Evolutionary conservation across 2,329 filamentous ascomycete species (phyloP).

Genomic region (Colletotrichum brevisporum): DNA sequence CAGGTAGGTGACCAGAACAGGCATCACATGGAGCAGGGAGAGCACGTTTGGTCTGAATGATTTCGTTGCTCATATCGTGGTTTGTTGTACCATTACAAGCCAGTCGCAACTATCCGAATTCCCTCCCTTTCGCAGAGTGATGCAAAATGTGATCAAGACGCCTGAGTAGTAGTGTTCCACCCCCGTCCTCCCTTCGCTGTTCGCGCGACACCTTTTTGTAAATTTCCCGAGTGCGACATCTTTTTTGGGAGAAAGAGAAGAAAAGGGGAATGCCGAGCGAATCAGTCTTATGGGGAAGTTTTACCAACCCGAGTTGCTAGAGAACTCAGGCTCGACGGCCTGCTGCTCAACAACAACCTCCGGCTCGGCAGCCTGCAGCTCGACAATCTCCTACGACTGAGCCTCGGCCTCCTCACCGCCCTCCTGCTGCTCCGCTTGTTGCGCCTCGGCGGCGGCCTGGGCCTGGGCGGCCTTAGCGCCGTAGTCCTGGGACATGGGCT

Average conservation of each 20-base stretch:
- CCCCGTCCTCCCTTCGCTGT: conserved; percentile 40
- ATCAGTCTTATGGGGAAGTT: neutral
- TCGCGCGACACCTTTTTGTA: conserved; percentile 27
- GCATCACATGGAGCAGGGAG: neutral
- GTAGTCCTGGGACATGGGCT: conserved; percentile 98
- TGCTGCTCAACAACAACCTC: neutral
- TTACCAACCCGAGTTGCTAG: conserved; percentile 5
- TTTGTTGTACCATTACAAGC: conserved; percentile 43
- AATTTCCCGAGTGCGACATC: conserved; percentile 30
- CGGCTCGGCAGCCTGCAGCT: conserved; percentile 38
- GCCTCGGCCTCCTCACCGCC: conserved; percentile 69
- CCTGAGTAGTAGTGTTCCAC: conserved; percentile 43
- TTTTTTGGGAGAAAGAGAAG: conserved; percentile 25
- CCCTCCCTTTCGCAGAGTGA: conserved; percentile 43
- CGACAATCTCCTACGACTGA: conserved; percentile 58
- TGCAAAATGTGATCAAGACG: conserved; percentile 45
- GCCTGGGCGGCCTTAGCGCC: conserved; percentile 85
- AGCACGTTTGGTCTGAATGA: conserved; percentile 30
- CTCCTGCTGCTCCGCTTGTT: conserved; percentile 65
- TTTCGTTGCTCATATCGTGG: conserved; percentile 44
- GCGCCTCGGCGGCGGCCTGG: conserved; percentile 76
- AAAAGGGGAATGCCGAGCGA: conserved; percentile 23
- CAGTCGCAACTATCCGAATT: conserved; percentile 43
- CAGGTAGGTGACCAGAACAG: neutral
- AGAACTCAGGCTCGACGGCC: neutral